A percentile compares a stretch with the other conserved stretches of the same genome.
Evolutionary conservation across 73 alveolate species (phyloP).

Genomic region (Paramecium biaurelia): DNA sequence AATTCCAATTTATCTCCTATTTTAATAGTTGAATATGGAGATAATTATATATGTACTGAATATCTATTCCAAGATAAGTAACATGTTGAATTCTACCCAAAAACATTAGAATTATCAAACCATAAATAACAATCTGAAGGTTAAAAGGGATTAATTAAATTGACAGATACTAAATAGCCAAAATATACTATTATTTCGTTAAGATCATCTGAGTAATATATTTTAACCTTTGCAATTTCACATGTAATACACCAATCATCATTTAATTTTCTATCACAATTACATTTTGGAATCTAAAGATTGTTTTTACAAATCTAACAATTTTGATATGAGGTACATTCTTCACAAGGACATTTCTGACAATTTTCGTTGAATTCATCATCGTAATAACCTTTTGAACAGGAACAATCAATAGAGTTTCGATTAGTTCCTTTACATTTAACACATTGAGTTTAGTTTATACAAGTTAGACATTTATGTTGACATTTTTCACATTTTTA

Average conservation of each 20-base stretch:
- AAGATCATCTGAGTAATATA: background rate
- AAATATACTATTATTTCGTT: background rate
- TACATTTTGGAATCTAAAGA: background rate
- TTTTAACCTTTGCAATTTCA: background rate
- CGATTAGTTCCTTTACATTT: background rate
- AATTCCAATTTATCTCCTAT: background rate
- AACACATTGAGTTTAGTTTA: background rate
- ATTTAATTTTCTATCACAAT: background rate
- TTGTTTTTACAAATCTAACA: background rate
- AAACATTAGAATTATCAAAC: background rate
- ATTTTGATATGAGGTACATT: background rate
- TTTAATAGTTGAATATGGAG: background rate
- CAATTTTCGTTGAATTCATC: background rate
- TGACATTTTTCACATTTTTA: background rate
- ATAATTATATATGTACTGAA: background rate
- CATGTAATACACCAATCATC: slow-evolving; percentile 15
- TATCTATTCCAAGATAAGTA: background rate
- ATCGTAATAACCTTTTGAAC: background rate
- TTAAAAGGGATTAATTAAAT: background rate
- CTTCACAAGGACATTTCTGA: background rate
- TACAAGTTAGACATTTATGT: background rate
- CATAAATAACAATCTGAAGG: background rate
- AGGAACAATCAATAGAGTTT: background rate
- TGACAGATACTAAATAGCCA: background rate
- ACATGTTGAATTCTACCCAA: background rate